Evolutionary conservation across 2,329 filamentous ascomycete species (phyloP).

Genomic region (Botrytis cinerea): DNA sequence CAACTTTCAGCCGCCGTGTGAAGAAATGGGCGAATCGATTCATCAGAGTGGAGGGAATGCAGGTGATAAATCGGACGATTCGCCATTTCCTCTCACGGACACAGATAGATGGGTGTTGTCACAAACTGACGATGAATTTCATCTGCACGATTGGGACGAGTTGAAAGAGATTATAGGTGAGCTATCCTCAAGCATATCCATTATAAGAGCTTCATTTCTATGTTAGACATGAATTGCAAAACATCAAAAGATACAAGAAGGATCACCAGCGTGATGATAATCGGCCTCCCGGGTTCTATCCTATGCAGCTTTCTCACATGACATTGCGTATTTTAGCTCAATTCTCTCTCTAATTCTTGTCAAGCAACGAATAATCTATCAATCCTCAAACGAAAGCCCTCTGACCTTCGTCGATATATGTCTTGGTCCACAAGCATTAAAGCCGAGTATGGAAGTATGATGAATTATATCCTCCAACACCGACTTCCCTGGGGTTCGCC

Average conservation of each 20-base stretch:
- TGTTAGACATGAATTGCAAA: neutral
- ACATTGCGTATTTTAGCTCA: constrained; percentile 8
- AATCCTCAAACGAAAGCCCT: constrained; percentile 76
- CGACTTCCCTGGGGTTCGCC: constrained; percentile 67
- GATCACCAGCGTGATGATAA: constrained; percentile 16
- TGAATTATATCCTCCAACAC: constrained; percentile 73
- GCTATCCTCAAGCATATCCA: constrained; percentile 31
- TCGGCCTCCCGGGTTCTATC: neutral
- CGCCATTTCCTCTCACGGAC: constrained; percentile 61
- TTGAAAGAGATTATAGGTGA: constrained; percentile 67
- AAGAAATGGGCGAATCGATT: constrained; percentile 8
- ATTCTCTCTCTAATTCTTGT: neutral
- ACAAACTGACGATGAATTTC: constrained; percentile 69
- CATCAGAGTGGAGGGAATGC: constrained; percentile 11
- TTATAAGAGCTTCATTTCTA: neutral
- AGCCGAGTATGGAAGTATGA: constrained; percentile 74
- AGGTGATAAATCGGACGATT: constrained; percentile 23
- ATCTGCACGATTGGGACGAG: constrained; percentile 71
- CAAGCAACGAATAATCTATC: constrained; percentile 63
- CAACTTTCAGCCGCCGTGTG: constrained; percentile 24
- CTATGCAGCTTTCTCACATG: constrained; percentile 4
- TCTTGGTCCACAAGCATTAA: constrained; percentile 72
- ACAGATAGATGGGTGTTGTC: constrained; percentile 60
- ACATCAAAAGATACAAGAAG: neutral
- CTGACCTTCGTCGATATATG: constrained; percentile 77